Evolutionary conservation across 2,329 filamentous ascomycete species (phyloP).

Genomic region (Clonostachys rhizophaga): DNA sequence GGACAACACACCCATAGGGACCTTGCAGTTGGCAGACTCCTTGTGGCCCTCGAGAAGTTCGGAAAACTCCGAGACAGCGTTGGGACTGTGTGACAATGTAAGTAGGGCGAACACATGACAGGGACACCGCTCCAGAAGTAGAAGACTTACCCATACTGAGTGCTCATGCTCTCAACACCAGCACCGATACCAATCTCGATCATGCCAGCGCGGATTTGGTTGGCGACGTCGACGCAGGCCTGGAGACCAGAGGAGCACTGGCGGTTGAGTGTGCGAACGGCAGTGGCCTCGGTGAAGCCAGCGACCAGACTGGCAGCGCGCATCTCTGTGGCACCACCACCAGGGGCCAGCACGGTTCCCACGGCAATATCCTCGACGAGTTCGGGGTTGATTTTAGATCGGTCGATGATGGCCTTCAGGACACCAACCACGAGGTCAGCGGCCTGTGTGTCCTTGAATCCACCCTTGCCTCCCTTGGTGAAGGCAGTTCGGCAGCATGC

Average conservation of each 20-base stretch:
- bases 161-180: conserved; percentile 94
- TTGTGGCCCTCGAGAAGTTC: conserved; percentile 77
- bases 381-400: conserved; percentile 82
- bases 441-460: conserved; percentile 90
- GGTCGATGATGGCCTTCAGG: conserved; percentile 74
- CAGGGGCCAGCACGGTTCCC: conserved; percentile 85
- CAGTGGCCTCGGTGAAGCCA: conserved; percentile 79
- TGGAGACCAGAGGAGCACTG: conserved; percentile 94
- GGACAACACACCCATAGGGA: conserved; percentile 90
- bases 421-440: conserved; percentile 82
- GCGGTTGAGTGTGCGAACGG: conserved; percentile 86
- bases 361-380: conserved; percentile 92
- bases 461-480: conserved; percentile 88
- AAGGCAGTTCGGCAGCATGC: conserved; percentile 87
- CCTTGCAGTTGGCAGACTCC: conserved; percentile 92
- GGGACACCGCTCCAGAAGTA: background rate
- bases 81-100: conserved; percentile 49
- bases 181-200: conserved; percentile 93
- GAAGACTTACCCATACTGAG: conserved; percentile 73
- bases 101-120: background rate
- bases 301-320: conserved; percentile 86
- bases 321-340: conserved; percentile 95
- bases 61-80: conserved; percentile 88
- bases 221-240: conserved; percentile 89
- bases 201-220: conserved; percentile 86